Conservation (phyloP, 805 yeast species). For the Zygosaccharomyces kombuchaensis region DNA sequence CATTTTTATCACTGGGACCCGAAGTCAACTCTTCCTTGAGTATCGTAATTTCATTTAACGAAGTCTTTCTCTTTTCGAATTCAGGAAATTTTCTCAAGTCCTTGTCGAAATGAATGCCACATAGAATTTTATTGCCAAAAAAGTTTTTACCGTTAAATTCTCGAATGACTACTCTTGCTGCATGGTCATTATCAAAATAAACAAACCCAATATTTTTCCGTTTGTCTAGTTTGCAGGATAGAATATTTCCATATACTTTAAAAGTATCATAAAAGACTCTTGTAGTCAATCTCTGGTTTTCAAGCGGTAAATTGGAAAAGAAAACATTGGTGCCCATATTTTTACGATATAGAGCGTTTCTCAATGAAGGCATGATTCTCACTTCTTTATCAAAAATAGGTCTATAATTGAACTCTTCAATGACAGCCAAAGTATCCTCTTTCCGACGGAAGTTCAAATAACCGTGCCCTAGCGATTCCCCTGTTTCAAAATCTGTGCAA, state of each 20-base stretch:
- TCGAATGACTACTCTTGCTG: constrained; percentile 37
- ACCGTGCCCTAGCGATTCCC: constrained; percentile 64
- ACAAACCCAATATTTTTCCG: constrained; percentile 41
- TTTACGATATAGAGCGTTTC: constrained; percentile 39
- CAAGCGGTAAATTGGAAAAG: constrained; percentile 42
- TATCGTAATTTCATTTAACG: constrained; percentile 25
- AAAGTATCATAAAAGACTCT: constrained; percentile 48
- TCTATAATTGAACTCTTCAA: constrained; percentile 53
- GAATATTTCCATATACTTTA: constrained; percentile 43
- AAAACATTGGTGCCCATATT: constrained; percentile 50
- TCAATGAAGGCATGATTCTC: constrained; percentile 52
- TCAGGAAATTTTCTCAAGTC: constrained; percentile 33
- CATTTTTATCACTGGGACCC: constrained; percentile 5
- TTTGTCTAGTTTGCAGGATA: constrained; percentile 40
- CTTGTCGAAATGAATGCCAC: constrained; percentile 41
- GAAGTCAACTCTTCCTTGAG: constrained; percentile 20
- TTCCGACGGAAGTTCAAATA: constrained; percentile 56
- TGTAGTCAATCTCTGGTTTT: constrained; percentile 36
- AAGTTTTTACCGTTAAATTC: constrained; percentile 28
- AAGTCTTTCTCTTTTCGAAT: constrained; percentile 28
- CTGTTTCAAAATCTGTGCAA: constrained; percentile 50
- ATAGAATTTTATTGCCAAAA: constrained; percentile 33
- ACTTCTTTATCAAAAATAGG: constrained; percentile 41
- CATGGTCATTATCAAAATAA: constrained; percentile 33
- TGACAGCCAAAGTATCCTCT: constrained; percentile 51